Conservation (phyloP, 257 asterid species). For the Scutellaria galericulata region DNA sequence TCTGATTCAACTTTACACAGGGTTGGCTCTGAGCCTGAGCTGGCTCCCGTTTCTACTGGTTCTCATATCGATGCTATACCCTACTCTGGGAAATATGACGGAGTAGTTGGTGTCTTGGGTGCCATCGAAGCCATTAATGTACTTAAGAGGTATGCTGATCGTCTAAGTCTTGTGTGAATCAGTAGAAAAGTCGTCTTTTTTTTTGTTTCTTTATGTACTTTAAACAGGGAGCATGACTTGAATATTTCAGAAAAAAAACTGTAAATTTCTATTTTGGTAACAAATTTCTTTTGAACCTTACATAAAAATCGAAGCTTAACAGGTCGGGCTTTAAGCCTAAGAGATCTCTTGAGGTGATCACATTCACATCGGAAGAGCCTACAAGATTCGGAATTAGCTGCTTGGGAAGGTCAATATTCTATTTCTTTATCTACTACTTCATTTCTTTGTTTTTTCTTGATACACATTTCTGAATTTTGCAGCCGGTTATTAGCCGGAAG, state of each 20-base stretch:
- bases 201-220: background rate
- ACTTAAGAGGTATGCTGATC: constrained; percentile 61
- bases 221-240: background rate
- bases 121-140: constrained; percentile 95
- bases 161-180: background rate
- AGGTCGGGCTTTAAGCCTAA: constrained; percentile 89
- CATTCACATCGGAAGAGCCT: constrained; percentile 99
- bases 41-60: constrained; percentile 81
- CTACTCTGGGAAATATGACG: constrained; percentile 93
- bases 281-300: background rate
- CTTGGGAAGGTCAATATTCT: constrained; percentile 75
- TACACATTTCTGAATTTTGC: constrained; percentile 45
- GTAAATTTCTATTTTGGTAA: constrained; percentile 4
- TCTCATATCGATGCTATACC: constrained; percentile 97
- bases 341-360: constrained; percentile 90
- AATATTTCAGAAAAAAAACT: background rate
- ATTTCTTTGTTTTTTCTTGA: background rate
- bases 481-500: constrained; percentile 94
- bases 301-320: background rate
- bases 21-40: constrained; percentile 79
- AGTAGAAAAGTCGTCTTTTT: background rate
- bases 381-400: constrained; percentile 96
- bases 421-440: background rate
- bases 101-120: constrained; percentile 95
- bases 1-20: constrained; percentile 41